Base-by-base conservation (phyloP, 768 basidiomycete genomes). In the Amylocystis lapponica region DNA sequence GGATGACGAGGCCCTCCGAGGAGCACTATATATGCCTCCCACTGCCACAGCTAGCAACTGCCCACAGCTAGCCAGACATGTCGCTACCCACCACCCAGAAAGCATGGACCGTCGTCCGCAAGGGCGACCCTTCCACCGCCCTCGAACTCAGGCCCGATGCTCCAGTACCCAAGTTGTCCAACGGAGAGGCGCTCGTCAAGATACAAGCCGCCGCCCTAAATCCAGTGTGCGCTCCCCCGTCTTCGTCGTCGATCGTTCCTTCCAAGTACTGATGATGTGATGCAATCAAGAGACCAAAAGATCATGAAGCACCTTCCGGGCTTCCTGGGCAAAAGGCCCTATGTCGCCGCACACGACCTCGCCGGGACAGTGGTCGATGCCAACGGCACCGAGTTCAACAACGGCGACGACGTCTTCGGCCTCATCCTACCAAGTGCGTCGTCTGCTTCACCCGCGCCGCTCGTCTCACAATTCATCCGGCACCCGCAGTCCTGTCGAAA, bases 331-430 rank as follows among this genome's bases (percentile, higher is more conserved):
- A 53, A 55, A 32, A 66, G 76, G 20, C 82, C 83, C 1, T 62
- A 71, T 23, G 63, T 76, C 1, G 67, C 78, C 22, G 86, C 82
- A 51, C 55, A 69, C 39, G 87, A 90, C 52, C 60, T 86, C 22
- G 62, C 82, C 0, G 87, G 87, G 3, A 64, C 75, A 4, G 62
- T 90, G 11, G 77, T 74, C 13, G 72, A 78, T 44, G 60, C 70
- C 1, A 78, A 78, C 48, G 72, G 67, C 16, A 68, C 76, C 0
- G 65, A 66, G 5, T 79, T 82, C 53, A 61, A 65, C 3, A 56
- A 62, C 2, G 86, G 86, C 1, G 81, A 88, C 47, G 66, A 73
- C 32, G 76, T 90, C 3, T 80, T 77, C 53, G 87, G 84, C 0
- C 69, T 66, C 39, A 67, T 78, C 8, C 57, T 71, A 2, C 49